Conservation (phyloP, 495 filamentous ascomycete genomes). For the Aspergillus conjunctus region DNA sequence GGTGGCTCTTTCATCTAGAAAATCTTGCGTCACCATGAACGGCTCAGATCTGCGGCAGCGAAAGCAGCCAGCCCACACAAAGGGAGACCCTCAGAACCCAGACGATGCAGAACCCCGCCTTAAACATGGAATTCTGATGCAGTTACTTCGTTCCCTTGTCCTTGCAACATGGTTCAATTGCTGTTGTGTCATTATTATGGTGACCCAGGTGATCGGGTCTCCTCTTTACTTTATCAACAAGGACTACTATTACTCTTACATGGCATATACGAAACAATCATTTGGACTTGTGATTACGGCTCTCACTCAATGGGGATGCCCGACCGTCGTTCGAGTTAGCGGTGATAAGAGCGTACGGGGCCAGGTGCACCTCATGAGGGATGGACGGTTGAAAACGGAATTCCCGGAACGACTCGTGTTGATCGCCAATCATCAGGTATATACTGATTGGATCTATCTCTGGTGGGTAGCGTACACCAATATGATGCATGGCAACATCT, state of each 20-base stretch:
- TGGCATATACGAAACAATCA: conserved; percentile 66
- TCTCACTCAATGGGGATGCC: conserved; percentile 63
- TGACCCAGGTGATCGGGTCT: conserved; percentile 57
- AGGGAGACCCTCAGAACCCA: conserved; percentile 13
- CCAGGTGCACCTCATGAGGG: conserved; percentile 54
- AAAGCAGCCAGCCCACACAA: conserved; percentile 27
- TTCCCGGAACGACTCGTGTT: conserved; percentile 65
- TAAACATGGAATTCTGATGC: conserved; percentile 67
- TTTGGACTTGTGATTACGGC: conserved; percentile 63
- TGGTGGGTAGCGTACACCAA: conserved; percentile 71
- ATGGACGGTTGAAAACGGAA: conserved; percentile 56
- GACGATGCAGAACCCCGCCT: conserved; percentile 50
- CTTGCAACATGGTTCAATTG: conserved; percentile 66
- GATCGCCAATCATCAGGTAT: conserved; percentile 71
- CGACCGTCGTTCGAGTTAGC: conserved; percentile 61
- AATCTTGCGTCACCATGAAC: conserved; percentile 35
- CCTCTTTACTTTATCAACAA: conserved; percentile 64
- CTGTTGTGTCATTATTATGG: conserved; percentile 53
- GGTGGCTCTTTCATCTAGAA: neutral
- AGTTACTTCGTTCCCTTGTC: conserved; percentile 64
- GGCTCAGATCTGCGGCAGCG: conserved; percentile 46
- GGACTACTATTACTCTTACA: conserved; percentile 62
- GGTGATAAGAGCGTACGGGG: conserved; percentile 62
- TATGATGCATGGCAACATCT: conserved; percentile 66
- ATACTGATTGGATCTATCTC: conserved; percentile 72